Base-by-base conservation (phyloP, 176 grass and related monocot species). In the Bromus sterilis region DNA sequence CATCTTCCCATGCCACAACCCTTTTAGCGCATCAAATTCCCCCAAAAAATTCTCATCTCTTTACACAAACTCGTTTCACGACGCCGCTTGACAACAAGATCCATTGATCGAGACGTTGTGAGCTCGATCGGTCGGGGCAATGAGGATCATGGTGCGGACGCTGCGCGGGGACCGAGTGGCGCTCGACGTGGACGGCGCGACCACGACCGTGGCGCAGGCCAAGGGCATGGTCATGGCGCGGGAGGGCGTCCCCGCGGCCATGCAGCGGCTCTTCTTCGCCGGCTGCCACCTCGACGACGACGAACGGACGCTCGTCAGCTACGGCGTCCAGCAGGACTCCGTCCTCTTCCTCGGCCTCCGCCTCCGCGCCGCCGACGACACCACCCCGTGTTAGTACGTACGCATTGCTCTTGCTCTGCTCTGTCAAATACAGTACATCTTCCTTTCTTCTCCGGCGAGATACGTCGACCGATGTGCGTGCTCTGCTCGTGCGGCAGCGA, bases 61-160 rank as follows among this genome's bases (percentile, higher is more conserved):
- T 49, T 15, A 20, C 5, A 20, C 16, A 49, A 49, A 49, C 16
- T 0, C 6, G 16, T 49, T 0, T 20, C 46, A 5, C n/a, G n/a
- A n/a, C n/a, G n/a, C n/a, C n/a, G n/a, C n/a, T 49, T 20, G 16
- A 15, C 16, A 20, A 7, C 46, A 7, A n/a, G 31, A 25, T 36
- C 29, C 23, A 20, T 51, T 4, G 21, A 30, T 4, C 9, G 30
- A 6, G 9, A 51, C 18, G 51, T 57, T 10, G 9, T 34, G 21
- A 58, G 5, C 18, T 11, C 15, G 46, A 37, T 61, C 14, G 0
- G 10, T 31, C 7, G 32, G 25, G 20, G 20, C 16, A 12, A 86
- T 83, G 89, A 86, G 76, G 75, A n/a, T 90, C 84, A 80, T 86
- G 88, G 79, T 83, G 75, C 89, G 68, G 68, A 83, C 80, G 69